Evolutionary conservation across 1,139 yeast species (phyloP).

Genomic region (Kodamaea sp.): DNA sequence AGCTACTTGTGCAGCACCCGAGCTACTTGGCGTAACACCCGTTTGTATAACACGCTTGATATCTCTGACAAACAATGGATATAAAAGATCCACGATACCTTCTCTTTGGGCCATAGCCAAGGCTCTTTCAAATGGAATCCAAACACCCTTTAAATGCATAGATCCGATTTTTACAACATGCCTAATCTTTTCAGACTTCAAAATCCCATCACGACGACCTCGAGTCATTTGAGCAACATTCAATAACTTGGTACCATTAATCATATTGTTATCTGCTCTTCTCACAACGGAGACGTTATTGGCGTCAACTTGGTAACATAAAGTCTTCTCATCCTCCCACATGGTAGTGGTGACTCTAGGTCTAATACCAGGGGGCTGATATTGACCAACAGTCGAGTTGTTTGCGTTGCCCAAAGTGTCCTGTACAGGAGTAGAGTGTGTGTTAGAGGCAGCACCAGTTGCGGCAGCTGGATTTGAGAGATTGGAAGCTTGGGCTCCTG

Average conservation of each 20-base stretch:
- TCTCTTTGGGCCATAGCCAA: slow-evolving; percentile 87
- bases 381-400: slow-evolving; percentile 43
- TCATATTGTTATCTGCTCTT: slow-evolving; percentile 90
- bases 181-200: slow-evolving; percentile 82
- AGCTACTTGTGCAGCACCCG: slow-evolving; percentile 12
- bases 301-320: slow-evolving; percentile 94
- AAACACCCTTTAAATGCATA: slow-evolving; percentile 95
- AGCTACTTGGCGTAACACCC: slow-evolving; percentile 39
- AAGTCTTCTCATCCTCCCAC: slow-evolving; percentile 96
- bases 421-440: slow-evolving; percentile 12
- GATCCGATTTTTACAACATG: slow-evolving; percentile 96
- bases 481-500: slow-evolving; percentile 4
- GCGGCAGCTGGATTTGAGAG: slow-evolving; percentile 8
- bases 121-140: slow-evolving; percentile 97
- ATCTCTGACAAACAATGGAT: slow-evolving; percentile 86
- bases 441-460: slow-evolving; percentile 9
- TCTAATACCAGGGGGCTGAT: slow-evolving; percentile 54
- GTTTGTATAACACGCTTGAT: slow-evolving; percentile 66
- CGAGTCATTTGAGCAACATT: slow-evolving; percentile 95
- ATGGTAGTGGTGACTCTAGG: slow-evolving; percentile 91
- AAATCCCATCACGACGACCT: slow-evolving; percentile 91
- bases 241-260: slow-evolving; percentile 87
- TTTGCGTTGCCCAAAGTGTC: slow-evolving; percentile 17
- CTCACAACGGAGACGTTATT: slow-evolving; percentile 88
- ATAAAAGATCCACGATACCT: slow-evolving; percentile 77